phyloP scores from a whole-genome alignment of 2,329 filamentous ascomycete genomes.

The Scedosporium boydii region DNA sequence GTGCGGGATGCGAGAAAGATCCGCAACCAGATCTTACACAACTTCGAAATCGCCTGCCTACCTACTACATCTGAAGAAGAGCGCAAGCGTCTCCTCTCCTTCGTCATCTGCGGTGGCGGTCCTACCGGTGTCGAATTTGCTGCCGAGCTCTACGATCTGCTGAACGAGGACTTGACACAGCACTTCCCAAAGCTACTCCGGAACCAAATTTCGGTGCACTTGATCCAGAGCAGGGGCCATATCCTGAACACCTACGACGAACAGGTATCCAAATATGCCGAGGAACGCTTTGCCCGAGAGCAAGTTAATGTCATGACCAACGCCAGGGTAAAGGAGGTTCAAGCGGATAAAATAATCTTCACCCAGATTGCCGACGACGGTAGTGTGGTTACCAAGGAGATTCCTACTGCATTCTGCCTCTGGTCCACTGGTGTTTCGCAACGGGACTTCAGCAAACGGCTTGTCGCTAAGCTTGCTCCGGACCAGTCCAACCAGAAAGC shows the following conservation, averaged over 20 bases:
- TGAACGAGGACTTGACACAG: conserved; percentile 83
- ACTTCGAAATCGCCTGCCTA: conserved; percentile 84
- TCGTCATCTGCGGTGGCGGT: conserved; percentile 91
- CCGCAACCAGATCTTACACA: conserved; percentile 77
- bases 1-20: conserved; percentile 87
- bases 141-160: conserved; percentile 87
- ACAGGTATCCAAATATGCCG: conserved; percentile 82
- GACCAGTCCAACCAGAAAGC: conserved; percentile 82
- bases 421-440: conserved; percentile 97
- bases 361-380: conserved; percentile 71
- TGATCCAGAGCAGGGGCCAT: conserved; percentile 89
- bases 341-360: conserved; percentile 76
- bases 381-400: conserved; percentile 72
- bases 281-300: conserved; percentile 83
- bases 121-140: conserved; percentile 97
- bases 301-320: conserved; percentile 88
- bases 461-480: conserved; percentile 68
- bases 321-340: conserved; percentile 83
- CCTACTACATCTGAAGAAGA: conserved; percentile 87
- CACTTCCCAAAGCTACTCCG: conserved; percentile 84
- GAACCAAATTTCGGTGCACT: conserved; percentile 94
- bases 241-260: conserved; percentile 99
- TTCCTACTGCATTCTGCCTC: conserved; percentile 91
- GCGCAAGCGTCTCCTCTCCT: conserved; percentile 77
- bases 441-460: conserved; percentile 64